Evolutionary conservation across 2,329 filamentous ascomycete genomes (phyloP).

Genomic region (Penicillium glabrum): DNA sequence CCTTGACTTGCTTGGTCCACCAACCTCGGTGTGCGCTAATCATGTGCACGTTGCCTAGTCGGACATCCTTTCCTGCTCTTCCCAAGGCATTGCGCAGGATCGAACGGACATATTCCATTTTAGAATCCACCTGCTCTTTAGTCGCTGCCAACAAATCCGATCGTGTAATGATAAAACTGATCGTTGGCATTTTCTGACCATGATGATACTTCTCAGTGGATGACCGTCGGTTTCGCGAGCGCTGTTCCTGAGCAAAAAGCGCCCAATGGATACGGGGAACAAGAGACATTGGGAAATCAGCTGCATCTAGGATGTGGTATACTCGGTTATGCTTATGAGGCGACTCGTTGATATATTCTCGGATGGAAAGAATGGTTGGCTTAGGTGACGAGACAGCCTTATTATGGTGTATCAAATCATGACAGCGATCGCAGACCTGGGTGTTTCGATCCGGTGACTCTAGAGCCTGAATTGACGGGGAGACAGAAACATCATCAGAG

Average conservation of each 20-base stretch:
- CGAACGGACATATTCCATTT: conserved; percentile 82
- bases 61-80: conserved; percentile 63
- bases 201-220: conserved; percentile 64
- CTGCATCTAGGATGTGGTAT: conserved; percentile 92
- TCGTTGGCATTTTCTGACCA: conserved; percentile 71
- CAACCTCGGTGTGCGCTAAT: conserved; percentile 84
- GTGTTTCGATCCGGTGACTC: conserved; percentile 14
- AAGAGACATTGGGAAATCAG: conserved; percentile 94
- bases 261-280: conserved; percentile 72
- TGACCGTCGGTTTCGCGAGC: conserved; percentile 78
- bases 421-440: conserved; percentile 78
- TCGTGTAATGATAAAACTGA: conserved; percentile 89
- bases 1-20: conserved; percentile 87
- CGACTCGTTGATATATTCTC: conserved; percentile 82
- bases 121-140: conserved; percentile 76
- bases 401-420: conserved; percentile 75
- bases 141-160: conserved; percentile 81
- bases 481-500: too few relatives aligned
- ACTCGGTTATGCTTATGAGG: conserved; percentile 90
- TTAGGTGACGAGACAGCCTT: conserved; percentile 71
- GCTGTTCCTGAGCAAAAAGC: conserved; percentile 69
- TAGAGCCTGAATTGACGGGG: conserved; percentile 19
- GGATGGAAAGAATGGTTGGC: conserved; percentile 76
- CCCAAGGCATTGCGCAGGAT: conserved; percentile 77
- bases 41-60: conserved; percentile 82